phyloP scores from a whole-genome alignment of 805 yeast genomes.

The Priceomyces carsonii region DNA sequence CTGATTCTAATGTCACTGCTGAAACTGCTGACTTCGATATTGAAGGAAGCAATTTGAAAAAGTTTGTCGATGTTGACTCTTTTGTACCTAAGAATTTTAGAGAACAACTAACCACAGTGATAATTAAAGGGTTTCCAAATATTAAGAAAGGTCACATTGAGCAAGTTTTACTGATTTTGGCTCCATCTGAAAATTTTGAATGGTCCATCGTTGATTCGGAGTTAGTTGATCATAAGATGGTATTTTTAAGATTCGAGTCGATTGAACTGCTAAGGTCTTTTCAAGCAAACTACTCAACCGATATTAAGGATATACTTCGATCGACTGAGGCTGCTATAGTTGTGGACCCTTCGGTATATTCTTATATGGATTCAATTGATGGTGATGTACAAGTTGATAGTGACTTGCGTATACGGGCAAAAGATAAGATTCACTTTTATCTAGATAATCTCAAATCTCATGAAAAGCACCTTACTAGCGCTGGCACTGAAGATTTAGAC shows the following conservation, averaged over 20 bases:
- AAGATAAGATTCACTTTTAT: constrained; percentile 10
- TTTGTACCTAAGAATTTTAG: constrained; percentile 34
- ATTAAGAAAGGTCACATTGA: constrained; percentile 31
- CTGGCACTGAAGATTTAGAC: constrained; percentile 38
- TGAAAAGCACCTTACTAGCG: constrained; percentile 15
- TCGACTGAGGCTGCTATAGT: constrained; percentile 3
- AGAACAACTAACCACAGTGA: constrained; percentile 35
- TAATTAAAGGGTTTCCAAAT: constrained; percentile 34
- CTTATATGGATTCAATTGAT: constrained; percentile 7
- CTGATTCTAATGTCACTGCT: not conserved
- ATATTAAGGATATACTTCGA: constrained; percentile 3
- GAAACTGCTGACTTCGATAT: constrained; percentile 4
- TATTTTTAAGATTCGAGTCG: constrained; percentile 31
- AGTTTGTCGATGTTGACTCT: constrained; percentile 24
- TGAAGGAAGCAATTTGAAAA: constrained; percentile 11
- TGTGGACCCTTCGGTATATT: constrained; percentile 3
- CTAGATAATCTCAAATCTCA: constrained; percentile 20
- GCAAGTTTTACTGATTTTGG: constrained; percentile 25
- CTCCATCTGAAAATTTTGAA: constrained; percentile 16
- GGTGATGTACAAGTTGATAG: constrained; percentile 3
- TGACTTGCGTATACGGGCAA: no score
- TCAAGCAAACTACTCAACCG: constrained; percentile 5
- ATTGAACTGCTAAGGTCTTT: constrained; percentile 10
- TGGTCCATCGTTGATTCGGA: constrained; percentile 40
- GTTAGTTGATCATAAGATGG: constrained; percentile 26